Base-by-base conservation (phyloP, 257 asterid species). In the Rauvolfia tetraphylla region DNA sequence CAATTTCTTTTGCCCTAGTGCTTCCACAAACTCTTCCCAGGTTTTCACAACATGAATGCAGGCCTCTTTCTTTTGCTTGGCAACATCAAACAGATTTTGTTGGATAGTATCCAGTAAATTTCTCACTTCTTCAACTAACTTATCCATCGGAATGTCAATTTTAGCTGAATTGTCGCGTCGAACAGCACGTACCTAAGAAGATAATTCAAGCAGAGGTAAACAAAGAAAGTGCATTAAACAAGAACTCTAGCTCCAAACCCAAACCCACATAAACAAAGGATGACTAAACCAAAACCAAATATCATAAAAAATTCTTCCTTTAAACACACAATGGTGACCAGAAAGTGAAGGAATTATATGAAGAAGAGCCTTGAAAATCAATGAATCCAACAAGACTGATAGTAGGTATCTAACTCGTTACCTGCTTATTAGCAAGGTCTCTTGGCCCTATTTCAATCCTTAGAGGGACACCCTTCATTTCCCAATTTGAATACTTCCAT, bases 401-500 rank as follows among this genome's bases (percentile, higher is more conserved):
- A 27, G 71, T 72, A 38, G 10, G 53, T 17, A 15, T 62, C 34
- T 34, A 53, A 42, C 33, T 51, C 2, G 14, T 18, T 68, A 92
- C 99, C 98, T 91, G 98, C 62, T 88, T 90, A 68, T 92, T 92
- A 2, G 89, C 96, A 48, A 92, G 87, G 85, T 95, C 99, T 81
- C 89, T 92, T 80, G 99, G 99, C 41, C 99, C 99, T 75, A 95
- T 95, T 85, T 95, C 99, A 78, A 95, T 91, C 85, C 99, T 87
- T 61, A 95, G 93, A 81, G 99, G 99, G 71, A 92, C 97, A 34
- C 99, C 99, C 84, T 95, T 92, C 98, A 95, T 84, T 89, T 95
- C 99, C 99, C 99, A 95, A 58, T 95, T 87, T 68, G 98, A 95
- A 78, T 95, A 95, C 85, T 95, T 95, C 99, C 99, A 95, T 61